Base-by-base conservation (phyloP, 257 asterid genomes). In the Scutellaria baicalensis region DNA sequence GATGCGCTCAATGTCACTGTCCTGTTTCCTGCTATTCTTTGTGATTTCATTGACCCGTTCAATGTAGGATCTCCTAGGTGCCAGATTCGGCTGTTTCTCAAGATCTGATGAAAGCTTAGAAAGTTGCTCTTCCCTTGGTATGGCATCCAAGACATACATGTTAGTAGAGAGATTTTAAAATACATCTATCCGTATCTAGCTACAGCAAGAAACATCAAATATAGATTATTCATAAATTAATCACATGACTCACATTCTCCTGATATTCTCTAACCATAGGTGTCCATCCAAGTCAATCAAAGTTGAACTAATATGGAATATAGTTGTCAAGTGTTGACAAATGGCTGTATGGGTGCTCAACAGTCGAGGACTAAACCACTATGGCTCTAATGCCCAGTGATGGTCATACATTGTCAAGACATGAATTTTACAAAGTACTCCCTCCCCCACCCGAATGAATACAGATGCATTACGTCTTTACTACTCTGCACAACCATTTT, bases 21-120 rank as follows among this genome's bases (percentile, higher is more conserved):
- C 97, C 82, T 81, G 97, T 72, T 91, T 91, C 73, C 86, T 51
- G 82, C 95, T 87, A 77, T 89, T 91, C 80, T 87, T 89, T n/a
- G 96, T 87, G 79, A 89, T 87, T 84, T 89, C 96, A 67, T 75
- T 84, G 58, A 89, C 80, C 68, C 91, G 86, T 67, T 85, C 84
- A 58, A 89, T 77, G 76, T 85, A 82, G 47, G 93, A 84, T 74
- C 76, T 73, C 62, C 93, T 78, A 0, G 84, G 78, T 62, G 84
- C 83, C 73, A 80, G 23, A 60, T 85, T 83, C 18, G 88, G 86
- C 73, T 81, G 89, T 62, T 83, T 83, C 66, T 75, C 84, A 6
- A 88, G 82, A 75, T 89, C 90, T 39, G 81, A 79, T 10, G 85
- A 63, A 60, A 89, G 85, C 77, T 71, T 75, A 35, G 60, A 62